Percentiles rank a stretch among this genome's conserved stretches.
Evolutionary conservation across 2,329 filamentous ascomycete genomes (phyloP).

Genomic region (Colletotrichum sp.): DNA sequence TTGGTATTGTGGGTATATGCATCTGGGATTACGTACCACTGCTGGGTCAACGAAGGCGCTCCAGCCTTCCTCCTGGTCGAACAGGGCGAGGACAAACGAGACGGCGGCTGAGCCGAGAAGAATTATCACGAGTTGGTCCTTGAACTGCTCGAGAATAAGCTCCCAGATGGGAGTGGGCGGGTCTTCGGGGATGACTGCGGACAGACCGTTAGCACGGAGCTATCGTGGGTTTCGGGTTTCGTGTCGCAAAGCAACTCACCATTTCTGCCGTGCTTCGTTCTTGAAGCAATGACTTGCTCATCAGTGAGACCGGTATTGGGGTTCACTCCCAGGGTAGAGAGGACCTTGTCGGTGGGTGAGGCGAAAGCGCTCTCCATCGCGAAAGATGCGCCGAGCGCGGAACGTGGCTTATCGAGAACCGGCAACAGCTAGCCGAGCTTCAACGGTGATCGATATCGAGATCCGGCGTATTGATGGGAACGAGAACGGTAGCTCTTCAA

Average conservation of each 20-base stretch:
- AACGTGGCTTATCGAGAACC: constrained; percentile 15
- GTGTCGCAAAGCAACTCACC: constrained; percentile 47
- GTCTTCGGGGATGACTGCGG: constrained; percentile 74
- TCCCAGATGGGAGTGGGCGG: constrained; percentile 96
- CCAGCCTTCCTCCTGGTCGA: constrained; percentile 94
- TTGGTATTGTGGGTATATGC: constrained; percentile 13
- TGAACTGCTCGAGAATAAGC: constrained; percentile 97
- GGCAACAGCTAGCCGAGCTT: constrained; percentile 10
- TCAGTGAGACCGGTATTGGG: constrained; percentile 60
- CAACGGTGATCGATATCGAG: neutral
- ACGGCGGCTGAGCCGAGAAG: constrained; percentile 90
- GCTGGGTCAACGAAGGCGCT: constrained; percentile 95
- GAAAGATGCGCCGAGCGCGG: constrained; percentile 20
- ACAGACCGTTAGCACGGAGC: constrained; percentile 18
- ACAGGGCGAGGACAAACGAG: constrained; percentile 90
- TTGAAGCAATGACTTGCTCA: constrained; percentile 59
- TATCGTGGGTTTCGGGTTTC: neutral
- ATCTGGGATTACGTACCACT: constrained; percentile 69
- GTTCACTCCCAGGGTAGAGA: constrained; percentile 63
- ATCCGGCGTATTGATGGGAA: neutral
- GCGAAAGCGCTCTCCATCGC: constrained; percentile 69
- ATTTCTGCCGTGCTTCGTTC: constrained; percentile 69
- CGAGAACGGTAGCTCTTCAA: neutral
- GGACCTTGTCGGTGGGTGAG: constrained; percentile 61
- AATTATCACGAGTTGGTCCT: constrained; percentile 97